Evolutionary conservation across 108 stramenopile genomes (phyloP), one percentile per base, ranked within the genome.

Genomic region (Conticribra weissflogii): DNA sequence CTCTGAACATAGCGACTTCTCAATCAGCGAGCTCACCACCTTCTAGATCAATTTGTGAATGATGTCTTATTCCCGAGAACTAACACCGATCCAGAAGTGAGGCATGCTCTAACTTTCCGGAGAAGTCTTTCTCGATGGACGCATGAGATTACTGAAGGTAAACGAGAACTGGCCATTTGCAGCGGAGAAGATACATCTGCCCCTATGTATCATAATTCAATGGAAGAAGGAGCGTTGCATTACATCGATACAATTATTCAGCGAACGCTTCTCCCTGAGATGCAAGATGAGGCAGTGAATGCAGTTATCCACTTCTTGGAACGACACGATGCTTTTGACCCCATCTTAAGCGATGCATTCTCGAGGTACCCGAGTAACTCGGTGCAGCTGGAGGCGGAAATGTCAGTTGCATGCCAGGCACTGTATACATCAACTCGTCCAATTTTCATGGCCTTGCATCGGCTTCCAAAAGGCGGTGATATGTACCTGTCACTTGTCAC

Each of bases 241-340:
- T 95, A 83, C 72, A 79, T 95, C 59, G 94, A 94, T 57, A 79
- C 81, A 24, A 79, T 95, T 15, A 91, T 95, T 63, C 84, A 92
- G 64, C 81, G 84, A 50, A 78, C 86, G 18, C 66, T 95, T 7
- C 48, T 95, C n/a, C 94, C 94, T 1, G 83, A 88, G 49, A 76
- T 95, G 79, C 94, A 95, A 83, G 84, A 90, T 44, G 89, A 91
- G 67, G 89, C 91, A 0, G 88, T 92, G 29, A 85, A 92, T 72
- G 90, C 89, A 22, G 90, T 90, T 1, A 87, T 89, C 27, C 72
- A 77, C 28, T 88, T 88, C 19, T 72, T 95, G 66, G 94, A 95
- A 78, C 72, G 86, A 23, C 82, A 61, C 21, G 91, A 92, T 78
- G 94, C 94, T 17, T 95, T 95, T 67, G 86, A 88, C 72, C 94